phyloP scores from a whole-genome alignment of 805 yeast species.

The Diddensiella caesifluorescens region DNA sequence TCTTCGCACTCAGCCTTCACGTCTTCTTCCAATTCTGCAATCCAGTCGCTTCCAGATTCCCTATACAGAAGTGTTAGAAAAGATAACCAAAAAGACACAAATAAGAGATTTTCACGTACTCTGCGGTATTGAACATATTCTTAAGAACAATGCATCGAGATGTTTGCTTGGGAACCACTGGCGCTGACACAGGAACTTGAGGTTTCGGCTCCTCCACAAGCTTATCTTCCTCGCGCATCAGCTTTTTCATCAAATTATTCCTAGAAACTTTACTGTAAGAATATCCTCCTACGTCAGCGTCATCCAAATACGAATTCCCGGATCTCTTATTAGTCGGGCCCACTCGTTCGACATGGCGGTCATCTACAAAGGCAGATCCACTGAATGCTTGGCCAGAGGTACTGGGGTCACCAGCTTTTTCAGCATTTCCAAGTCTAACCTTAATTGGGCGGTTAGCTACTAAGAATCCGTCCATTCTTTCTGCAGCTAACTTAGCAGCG shows the following conservation, averaged over 20 bases:
- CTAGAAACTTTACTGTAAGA: conserved; percentile 25
- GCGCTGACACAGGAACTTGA: background rate
- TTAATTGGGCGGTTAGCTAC: conserved; percentile 29
- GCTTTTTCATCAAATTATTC: conserved; percentile 28
- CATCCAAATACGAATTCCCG: conserved; percentile 2
- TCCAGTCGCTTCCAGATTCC: conserved; percentile 32
- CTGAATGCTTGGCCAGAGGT: background rate
- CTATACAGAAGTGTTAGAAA: conserved; percentile 15
- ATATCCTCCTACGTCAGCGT: background rate
- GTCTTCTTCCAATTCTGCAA: conserved; percentile 32
- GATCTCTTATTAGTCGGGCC: conserved; percentile 2
- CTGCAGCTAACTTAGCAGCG: conserved; percentile 26
- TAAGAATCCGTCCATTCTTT: conserved; percentile 28
- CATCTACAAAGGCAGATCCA: conserved; percentile 6
- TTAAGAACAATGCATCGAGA: conserved; percentile 28
- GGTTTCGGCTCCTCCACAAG: conserved; percentile 1
- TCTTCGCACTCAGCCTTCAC: conserved; percentile 35
- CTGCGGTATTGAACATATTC: conserved; percentile 31
- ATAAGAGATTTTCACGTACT: no score
- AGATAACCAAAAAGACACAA: no score
- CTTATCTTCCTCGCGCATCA: conserved; percentile 30
- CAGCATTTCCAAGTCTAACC: conserved; percentile 22
- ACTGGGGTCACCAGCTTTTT: conserved; percentile 5
- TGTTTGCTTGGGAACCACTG: conserved; percentile 6
- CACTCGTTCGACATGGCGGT: background rate